Conservation (phyloP, 2,329 filamentous ascomycete species). For the Penicillium sp. region DNA sequence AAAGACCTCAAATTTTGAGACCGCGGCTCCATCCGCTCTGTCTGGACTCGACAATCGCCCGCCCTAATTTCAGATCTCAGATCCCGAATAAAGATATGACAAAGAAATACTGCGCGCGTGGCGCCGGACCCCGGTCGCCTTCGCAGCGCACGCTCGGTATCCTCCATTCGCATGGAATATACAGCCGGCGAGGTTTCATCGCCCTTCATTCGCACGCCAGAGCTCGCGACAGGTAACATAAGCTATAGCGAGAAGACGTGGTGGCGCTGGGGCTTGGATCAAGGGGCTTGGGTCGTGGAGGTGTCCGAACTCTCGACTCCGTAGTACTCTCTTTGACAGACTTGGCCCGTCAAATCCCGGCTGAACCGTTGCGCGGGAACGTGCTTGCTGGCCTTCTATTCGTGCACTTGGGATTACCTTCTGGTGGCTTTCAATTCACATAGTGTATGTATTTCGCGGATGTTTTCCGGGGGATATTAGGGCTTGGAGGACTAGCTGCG, state of each 20-base stretch:
- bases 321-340: no score
- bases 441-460: constrained; percentile 6
- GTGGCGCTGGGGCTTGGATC: constrained; percentile 17
- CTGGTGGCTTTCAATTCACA: constrained; percentile 3
- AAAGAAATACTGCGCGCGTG: constrained; percentile 8
- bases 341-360: constrained; percentile 5
- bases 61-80: constrained; percentile 7
- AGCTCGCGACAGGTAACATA: constrained; percentile 6
- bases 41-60: neutral
- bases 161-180: constrained; percentile 5
- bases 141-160: neutral
- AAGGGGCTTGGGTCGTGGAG: constrained; percentile 9
- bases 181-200: neutral
- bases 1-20: constrained; percentile 5
- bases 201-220: neutral
- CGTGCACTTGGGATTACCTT: neutral
- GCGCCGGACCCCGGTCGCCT: constrained; percentile 8
- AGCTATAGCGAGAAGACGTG: neutral
- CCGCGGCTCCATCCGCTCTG: neutral
- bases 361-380: constrained; percentile 19
- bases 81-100: constrained; percentile 3
- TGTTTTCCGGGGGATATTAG: constrained; percentile 10
- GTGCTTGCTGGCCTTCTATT: constrained; percentile 6
- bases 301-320: constrained; percentile 3
- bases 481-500: neutral